These are phyloP conservation scores for Capsella bursapastoris DNA, from an alignment of 345 rosid genomes.

Conservation along the genomic window DNA sequence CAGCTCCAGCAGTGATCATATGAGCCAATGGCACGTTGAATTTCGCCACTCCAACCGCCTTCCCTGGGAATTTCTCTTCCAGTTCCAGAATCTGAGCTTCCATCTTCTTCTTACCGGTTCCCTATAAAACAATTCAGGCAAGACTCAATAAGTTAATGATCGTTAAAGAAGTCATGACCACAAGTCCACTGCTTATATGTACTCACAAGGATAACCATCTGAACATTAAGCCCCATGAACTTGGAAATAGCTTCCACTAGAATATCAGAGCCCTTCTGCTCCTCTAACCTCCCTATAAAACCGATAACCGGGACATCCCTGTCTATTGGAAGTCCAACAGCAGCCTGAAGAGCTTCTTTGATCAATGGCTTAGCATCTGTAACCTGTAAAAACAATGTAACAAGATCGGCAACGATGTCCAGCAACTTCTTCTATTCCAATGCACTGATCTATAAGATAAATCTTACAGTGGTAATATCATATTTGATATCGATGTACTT, in stretches of 20 bases:
- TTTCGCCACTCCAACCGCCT: conserved; percentile 76
- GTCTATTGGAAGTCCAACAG: conserved; percentile 85
- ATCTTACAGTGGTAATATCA: conserved; percentile 74
- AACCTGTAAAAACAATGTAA: conserved; percentile 52
- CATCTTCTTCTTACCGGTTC: conserved; percentile 87
- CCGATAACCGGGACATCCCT: conserved; percentile 83
- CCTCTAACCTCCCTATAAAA: conserved; percentile 95
- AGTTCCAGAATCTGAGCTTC: conserved; percentile 72
- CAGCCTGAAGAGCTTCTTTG: conserved; percentile 95
- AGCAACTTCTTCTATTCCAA: neutral
- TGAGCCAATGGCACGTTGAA: conserved; percentile 87
- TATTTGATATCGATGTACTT: conserved; percentile 70
- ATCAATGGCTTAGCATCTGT: conserved; percentile 77
- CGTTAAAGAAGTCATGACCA: neutral
- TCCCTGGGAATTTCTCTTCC: conserved; percentile 70
- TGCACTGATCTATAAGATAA: conserved; percentile 1
- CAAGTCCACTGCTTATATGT: conserved; percentile 14
- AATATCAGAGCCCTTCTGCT: conserved; percentile 97
- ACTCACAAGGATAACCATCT: conserved; percentile 82
- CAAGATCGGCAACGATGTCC: neutral
- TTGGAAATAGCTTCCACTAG: conserved; percentile 71
- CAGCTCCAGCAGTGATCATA: conserved; percentile 90
- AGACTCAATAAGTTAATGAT: conserved; percentile 13
- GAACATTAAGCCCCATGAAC: conserved; percentile 65
- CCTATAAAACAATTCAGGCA: conserved; percentile 47